Conservation (phyloP, 805 yeast genomes). For the Candida andamanensis region DNA sequence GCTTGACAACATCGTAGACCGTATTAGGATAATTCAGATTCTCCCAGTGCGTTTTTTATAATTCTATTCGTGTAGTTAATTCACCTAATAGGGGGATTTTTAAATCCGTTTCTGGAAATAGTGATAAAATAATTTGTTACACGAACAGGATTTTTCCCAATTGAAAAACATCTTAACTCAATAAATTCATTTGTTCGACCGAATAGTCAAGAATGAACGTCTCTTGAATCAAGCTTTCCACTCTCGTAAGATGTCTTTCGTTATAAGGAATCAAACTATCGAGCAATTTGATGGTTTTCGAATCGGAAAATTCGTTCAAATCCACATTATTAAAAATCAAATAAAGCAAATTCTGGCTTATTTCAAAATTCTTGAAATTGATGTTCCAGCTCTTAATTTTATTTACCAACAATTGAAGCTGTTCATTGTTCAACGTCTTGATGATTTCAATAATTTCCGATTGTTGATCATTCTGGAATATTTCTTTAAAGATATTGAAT, state of each 20-base stretch:
- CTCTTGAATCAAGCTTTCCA: constrained; percentile 78
- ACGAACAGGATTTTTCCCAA: too few species aligned
- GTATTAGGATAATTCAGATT: too few species aligned
- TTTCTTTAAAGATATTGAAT: constrained; percentile 66
- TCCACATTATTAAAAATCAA: constrained; percentile 55
- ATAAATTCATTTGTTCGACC: constrained; percentile 61
- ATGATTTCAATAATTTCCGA: constrained; percentile 60
- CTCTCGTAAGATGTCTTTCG: constrained; percentile 74
- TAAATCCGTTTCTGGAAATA: too few species aligned
- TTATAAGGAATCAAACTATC: constrained; percentile 84
- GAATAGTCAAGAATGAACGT: constrained; percentile 83
- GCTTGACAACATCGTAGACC: too few species aligned
- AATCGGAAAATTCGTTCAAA: constrained; percentile 53
- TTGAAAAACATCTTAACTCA: constrained; percentile 3
- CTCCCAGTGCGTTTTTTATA: too few species aligned
- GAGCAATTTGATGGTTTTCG: constrained; percentile 61
- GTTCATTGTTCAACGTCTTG: constrained; percentile 51
- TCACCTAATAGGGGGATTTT: too few species aligned
- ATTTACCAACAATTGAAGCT: constrained; percentile 56
- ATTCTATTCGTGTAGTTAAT: too few species aligned
- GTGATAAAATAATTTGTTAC: too few species aligned
- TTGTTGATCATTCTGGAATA: constrained; percentile 49
- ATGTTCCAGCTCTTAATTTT: constrained; percentile 95
- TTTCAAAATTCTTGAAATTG: constrained; percentile 70
- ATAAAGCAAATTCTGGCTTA: constrained; percentile 73